Percentiles rank a stretch among this genome's conserved stretches.
Conservation (phyloP, 2,329 filamentous ascomycete species). For the Arthrobotrys sinensis region DNA sequence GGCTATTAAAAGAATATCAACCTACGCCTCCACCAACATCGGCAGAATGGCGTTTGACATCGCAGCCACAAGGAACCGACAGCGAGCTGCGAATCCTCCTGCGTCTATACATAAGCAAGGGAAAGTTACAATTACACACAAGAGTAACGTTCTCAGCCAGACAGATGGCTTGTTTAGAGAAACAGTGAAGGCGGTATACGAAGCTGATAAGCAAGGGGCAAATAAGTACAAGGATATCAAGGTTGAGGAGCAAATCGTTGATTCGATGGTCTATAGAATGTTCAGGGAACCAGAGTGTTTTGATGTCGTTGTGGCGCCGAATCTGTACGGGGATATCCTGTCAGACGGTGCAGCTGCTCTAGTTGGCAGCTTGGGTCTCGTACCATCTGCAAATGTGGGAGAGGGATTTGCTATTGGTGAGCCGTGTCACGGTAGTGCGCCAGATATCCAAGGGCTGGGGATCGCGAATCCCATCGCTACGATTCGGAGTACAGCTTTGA, state of each 20-base stretch:
- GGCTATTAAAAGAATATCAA: constrained; percentile 96
- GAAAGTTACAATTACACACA: constrained; percentile 93
- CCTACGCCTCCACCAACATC: constrained; percentile 87
- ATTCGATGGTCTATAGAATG: constrained; percentile 99
- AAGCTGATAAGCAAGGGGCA: constrained; percentile 72
- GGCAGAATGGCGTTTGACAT: constrained; percentile 95
- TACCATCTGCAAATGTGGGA: constrained; percentile 95
- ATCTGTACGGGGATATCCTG: constrained; percentile 96
- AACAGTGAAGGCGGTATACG: constrained; percentile 74
- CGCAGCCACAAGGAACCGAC: constrained; percentile 85
- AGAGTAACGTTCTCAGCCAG: constrained; percentile 96
- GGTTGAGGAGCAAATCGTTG: constrained; percentile 97
- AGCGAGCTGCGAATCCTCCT: constrained; percentile 73
- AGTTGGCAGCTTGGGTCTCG: constrained; percentile 90
- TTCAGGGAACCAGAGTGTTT: constrained; percentile 96
- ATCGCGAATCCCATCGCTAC: constrained; percentile 98
- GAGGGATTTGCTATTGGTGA: constrained; percentile 96
- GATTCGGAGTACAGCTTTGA: constrained; percentile 88
- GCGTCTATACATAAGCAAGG: constrained; percentile 52
- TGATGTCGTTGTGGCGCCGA: constrained; percentile 97
- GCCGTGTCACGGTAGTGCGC: constrained; percentile 95
- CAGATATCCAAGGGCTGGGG: constrained; percentile 91
- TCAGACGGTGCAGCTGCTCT: constrained; percentile 95
- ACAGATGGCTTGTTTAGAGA: constrained; percentile 96
- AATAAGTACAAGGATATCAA: constrained; percentile 75